These are phyloP conservation scores for Ricinus communis DNA, from an alignment of 345 rosid genomes.

Conservation along the genomic window DNA sequence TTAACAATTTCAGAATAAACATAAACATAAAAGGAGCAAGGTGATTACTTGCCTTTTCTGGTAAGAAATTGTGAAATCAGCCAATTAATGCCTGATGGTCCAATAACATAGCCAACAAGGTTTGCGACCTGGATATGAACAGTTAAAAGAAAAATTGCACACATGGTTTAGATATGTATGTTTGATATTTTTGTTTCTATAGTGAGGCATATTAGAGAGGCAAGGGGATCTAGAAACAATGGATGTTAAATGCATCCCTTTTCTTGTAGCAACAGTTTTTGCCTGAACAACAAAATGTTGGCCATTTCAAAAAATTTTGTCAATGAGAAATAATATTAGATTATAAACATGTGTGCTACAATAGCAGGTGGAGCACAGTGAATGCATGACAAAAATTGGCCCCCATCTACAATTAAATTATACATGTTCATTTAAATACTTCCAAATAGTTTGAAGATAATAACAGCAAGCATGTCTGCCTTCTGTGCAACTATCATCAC, in stretches of 20 bases:
- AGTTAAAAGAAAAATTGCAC: neutral
- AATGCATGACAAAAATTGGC: neutral
- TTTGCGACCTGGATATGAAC: slow-evolving; percentile 67
- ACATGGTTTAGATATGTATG: neutral
- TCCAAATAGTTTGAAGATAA: neutral
- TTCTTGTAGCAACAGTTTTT: neutral
- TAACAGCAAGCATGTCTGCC: neutral
- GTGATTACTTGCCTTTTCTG: slow-evolving; percentile 51
- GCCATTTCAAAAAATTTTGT: neutral
- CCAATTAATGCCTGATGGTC: slow-evolving; percentile 82
- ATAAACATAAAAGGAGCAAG: neutral
- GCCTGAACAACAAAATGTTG: too few species aligned
- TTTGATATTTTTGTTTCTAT: neutral
- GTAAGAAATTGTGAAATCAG: slow-evolving; percentile 58
- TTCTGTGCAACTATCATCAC: neutral
- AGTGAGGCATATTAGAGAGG: neutral
- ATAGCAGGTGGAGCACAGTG: neutral
- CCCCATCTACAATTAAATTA: neutral
- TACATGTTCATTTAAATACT: neutral
- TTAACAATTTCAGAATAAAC: neutral
- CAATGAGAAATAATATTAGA: too few species aligned
- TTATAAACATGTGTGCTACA: neutral
- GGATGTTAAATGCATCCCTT: neutral
- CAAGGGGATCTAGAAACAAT: neutral
- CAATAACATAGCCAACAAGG: slow-evolving; percentile 89